Percentiles rank a stretch among this genome's conserved stretches.
These are phyloP conservation scores for Apostasia shenzhenica DNA, from an alignment of 106 monocot genomes.

Conservation along the genomic window DNA sequence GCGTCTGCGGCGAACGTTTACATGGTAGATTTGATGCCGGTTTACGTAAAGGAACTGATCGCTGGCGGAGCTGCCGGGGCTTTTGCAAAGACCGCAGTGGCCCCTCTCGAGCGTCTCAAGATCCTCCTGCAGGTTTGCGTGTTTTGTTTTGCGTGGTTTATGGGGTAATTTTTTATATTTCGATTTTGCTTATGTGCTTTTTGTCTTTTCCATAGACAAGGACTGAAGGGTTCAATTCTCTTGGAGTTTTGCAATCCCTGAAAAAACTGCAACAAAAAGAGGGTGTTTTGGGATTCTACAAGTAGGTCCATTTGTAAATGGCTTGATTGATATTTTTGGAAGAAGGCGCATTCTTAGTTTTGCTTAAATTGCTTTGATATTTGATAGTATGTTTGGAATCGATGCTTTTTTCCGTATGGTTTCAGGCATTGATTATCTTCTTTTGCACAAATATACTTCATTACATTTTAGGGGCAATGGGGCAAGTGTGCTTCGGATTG, in stretches of 20 bases:
- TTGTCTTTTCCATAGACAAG: constrained; percentile 42
- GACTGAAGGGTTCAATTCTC: constrained; percentile 65
- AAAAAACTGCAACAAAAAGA: constrained; percentile 68
- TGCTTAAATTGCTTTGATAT: background rate
- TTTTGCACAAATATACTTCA: background rate
- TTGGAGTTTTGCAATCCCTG: constrained; percentile 63
- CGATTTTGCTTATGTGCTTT: background rate
- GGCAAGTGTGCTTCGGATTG: constrained; percentile 88
- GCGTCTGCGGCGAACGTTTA: constrained; percentile 23
- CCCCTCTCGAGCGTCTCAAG: constrained; percentile 51
- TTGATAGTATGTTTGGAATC: no score
- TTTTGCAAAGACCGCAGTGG: constrained; percentile 39
- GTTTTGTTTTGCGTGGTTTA: background rate
- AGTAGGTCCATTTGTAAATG: constrained; percentile 28
- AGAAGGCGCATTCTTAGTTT: no score
- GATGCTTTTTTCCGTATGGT: no score
- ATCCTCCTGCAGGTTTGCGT: constrained; percentile 48
- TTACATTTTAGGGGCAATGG: constrained; percentile 73
- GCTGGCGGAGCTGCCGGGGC: constrained; percentile 51
- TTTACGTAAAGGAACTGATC: constrained; percentile 47
- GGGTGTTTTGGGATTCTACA: constrained; percentile 78
- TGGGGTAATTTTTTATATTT: background rate
- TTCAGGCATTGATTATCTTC: background rate
- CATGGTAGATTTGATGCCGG: constrained; percentile 37
- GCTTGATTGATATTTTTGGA: no score